Percentiles rank a stretch among this genome's conserved stretches.
phyloP scores from a whole-genome alignment of 1,284 basidiomycete species.

The Ceratobasidium papillatum region DNA sequence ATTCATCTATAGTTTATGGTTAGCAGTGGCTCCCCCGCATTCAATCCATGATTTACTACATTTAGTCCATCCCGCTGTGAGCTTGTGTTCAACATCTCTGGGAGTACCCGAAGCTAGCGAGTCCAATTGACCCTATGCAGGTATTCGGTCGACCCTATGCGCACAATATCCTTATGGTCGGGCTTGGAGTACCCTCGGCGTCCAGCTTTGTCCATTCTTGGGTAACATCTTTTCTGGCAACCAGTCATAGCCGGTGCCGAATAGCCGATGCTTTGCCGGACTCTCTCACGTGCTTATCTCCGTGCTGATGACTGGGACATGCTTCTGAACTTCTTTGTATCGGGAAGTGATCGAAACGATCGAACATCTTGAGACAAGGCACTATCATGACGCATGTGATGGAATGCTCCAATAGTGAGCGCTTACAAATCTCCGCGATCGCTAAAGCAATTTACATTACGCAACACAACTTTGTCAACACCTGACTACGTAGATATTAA shows the following conservation, averaged over 20 bases:
- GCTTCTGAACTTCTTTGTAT: conserved; percentile 7
- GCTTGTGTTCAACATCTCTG: not conserved
- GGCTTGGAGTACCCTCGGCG: not conserved
- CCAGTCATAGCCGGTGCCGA: not conserved
- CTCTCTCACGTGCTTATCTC: conserved; percentile 4
- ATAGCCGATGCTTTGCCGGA: conserved; percentile 18
- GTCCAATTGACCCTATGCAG: not conserved
- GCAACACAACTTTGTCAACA: not conserved
- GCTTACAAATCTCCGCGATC: not conserved
- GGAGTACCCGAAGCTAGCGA: not conserved
- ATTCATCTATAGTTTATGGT: not conserved
- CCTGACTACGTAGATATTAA: not conserved
- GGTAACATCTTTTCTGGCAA: not conserved
- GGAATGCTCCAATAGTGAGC: not conserved
- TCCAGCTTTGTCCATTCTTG: not conserved
- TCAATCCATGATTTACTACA: conserved; percentile 18
- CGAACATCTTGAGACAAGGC: not conserved
- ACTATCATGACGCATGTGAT: conserved; percentile 4
- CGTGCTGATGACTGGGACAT: not conserved
- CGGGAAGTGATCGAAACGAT: conserved; percentile 17
- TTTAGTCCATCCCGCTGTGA: not conserved
- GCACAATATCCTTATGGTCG: conserved; percentile 5
- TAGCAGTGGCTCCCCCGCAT: not conserved
- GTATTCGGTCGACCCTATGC: not conserved
- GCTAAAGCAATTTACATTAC: not conserved